Percentiles rank a stretch among this genome's conserved stretches.
Evolutionary conservation across 345 rosid genomes (phyloP).

Genomic region (Citrus hindsii): DNA sequence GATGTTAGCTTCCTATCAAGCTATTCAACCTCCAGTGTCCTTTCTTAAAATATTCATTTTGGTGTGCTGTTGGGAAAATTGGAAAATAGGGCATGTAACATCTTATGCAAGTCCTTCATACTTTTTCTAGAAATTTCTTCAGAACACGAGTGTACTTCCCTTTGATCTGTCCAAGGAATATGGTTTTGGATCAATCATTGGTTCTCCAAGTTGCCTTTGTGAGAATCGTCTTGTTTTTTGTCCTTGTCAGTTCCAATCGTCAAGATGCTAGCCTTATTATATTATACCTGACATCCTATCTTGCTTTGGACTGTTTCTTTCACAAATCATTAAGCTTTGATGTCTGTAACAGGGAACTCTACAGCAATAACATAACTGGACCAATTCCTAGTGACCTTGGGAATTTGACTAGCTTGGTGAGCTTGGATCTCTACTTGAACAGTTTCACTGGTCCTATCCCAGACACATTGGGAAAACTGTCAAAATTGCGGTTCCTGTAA

Average conservation of each 20-base stretch:
- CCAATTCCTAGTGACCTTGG: conserved; percentile 92
- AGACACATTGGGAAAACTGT: conserved; percentile 74
- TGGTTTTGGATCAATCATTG: not conserved
- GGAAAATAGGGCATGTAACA: not conserved
- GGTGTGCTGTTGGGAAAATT: not conserved
- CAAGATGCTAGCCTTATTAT: not conserved
- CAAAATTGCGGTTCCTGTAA: conserved; percentile 94
- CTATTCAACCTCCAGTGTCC: not conserved
- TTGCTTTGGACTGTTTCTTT: not conserved
- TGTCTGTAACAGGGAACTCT: conserved; percentile 74
- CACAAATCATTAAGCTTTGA: conserved; percentile 1
- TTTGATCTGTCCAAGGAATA: not conserved
- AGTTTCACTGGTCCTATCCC: conserved; percentile 90
- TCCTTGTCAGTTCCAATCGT: not conserved
- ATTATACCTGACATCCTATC: not conserved
- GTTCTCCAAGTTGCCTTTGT: not conserved
- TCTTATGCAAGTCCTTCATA: not conserved
- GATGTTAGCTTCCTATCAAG: not conserved
- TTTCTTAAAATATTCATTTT: not conserved
- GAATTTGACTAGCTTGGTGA: conserved; percentile 88
- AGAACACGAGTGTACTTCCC: not conserved
- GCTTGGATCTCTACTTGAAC: conserved; percentile 98
- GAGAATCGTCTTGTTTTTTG: not conserved
- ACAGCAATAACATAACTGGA: conserved; percentile 90
- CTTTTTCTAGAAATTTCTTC: not conserved